A percentile compares a stretch with the other conserved stretches of the same genome.
phyloP scores from a whole-genome alignment of 352 stramenopile genomes.

The Phytopythium litorale region DNA sequence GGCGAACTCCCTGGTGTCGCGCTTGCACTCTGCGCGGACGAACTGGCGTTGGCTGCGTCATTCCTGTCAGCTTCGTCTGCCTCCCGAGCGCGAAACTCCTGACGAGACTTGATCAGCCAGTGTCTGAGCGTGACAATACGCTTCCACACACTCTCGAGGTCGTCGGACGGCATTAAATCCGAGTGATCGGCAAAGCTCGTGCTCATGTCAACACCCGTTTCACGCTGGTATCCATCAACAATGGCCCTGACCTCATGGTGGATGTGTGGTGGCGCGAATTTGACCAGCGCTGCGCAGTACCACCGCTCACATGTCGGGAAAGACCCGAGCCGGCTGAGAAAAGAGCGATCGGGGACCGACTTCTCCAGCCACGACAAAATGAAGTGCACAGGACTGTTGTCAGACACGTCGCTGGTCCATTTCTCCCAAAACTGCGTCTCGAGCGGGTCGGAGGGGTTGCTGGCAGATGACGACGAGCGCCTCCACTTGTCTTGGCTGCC shows the following conservation, averaged over 20 bases:
- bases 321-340: slow-evolving; percentile 69
- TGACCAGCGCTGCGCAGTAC: slow-evolving; percentile 72
- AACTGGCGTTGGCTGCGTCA: background rate
- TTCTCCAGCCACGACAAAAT: slow-evolving; percentile 80
- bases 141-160: slow-evolving; percentile 74
- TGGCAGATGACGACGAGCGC: slow-evolving; percentile 6
- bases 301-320: slow-evolving; percentile 70
- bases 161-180: slow-evolving; percentile 65
- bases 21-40: background rate
- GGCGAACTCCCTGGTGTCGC: background rate
- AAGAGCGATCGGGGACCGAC: slow-evolving; percentile 64
- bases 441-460: slow-evolving; percentile 19
- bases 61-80: slow-evolving; percentile 30
- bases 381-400: slow-evolving; percentile 44
- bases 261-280: slow-evolving; percentile 72
- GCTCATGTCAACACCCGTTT: background rate
- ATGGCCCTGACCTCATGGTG: slow-evolving; percentile 79
- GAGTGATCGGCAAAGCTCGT: slow-evolving; percentile 36
- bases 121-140: slow-evolving; percentile 75
- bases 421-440: slow-evolving; percentile 52
- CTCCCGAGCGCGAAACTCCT: slow-evolving; percentile 71
- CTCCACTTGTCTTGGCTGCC: slow-evolving; percentile 6
- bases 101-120: slow-evolving; percentile 78
- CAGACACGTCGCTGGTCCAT: slow-evolving; percentile 58
- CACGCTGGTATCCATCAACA: slow-evolving; percentile 15